Percentiles rank a stretch among this genome's conserved stretches.
Conservation (phyloP, 2,329 filamentous ascomycete species). For the Aurifilum marmelostoma region DNA sequence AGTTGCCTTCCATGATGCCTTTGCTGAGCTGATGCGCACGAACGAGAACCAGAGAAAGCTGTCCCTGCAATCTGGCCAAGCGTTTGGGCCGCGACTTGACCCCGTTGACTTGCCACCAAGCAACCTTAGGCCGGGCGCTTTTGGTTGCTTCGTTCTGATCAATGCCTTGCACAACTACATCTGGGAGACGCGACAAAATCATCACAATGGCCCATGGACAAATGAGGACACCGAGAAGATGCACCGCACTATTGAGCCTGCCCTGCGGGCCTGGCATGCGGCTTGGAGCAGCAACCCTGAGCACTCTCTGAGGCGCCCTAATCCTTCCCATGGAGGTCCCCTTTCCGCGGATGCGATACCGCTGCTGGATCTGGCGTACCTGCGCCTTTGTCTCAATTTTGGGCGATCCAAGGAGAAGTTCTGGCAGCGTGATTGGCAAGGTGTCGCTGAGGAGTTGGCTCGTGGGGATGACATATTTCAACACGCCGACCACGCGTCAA, state of each 20-base stretch:
- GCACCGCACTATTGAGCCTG: conserved; percentile 93
- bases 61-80: conserved; percentile 42
- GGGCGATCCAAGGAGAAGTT: conserved; percentile 89
- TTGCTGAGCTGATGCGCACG: conserved; percentile 79
- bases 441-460: conserved; percentile 85
- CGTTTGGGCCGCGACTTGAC: conserved; percentile 51
- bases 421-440: conserved; percentile 92
- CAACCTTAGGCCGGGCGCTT: conserved; percentile 81
- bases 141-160: conserved; percentile 89
- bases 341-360: conserved; percentile 90
- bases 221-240: conserved; percentile 92
- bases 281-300: conserved; percentile 88
- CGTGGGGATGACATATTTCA: conserved; percentile 75
- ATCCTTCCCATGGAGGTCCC: conserved; percentile 79
- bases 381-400: conserved; percentile 91
- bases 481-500: conserved; percentile 66
- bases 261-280: conserved; percentile 89
- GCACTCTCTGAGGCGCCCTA: conserved; percentile 82
- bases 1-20: conserved; percentile 78
- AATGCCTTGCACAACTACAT: conserved; percentile 97
- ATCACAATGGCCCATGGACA: conserved; percentile 88
- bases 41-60: conserved; percentile 65
- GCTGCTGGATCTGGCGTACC: conserved; percentile 86
- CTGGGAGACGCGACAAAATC: conserved; percentile 92
- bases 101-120: conserved; percentile 57